Evolutionary conservation across 106 monocot species (phyloP).

Genomic region (Hemerocallis citrina): DNA sequence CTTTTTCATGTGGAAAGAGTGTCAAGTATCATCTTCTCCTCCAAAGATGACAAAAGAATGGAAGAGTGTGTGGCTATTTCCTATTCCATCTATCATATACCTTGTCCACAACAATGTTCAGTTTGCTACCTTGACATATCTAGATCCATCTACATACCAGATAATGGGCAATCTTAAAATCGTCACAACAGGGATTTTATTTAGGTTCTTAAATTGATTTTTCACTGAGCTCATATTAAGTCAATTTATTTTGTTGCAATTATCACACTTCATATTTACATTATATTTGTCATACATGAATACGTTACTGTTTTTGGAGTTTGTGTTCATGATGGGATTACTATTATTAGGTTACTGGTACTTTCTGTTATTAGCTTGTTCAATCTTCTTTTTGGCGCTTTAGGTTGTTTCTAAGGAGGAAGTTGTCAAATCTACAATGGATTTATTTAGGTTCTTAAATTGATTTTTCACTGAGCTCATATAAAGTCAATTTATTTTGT

Average conservation of each 20-base stretch:
- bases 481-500: no score
- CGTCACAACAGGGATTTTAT: slow-evolving; percentile 87
- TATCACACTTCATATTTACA: no score
- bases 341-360: no score
- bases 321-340: no score
- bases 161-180: slow-evolving; percentile 99
- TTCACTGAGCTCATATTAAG: background rate
- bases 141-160: slow-evolving; percentile 93
- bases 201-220: slow-evolving; percentile 49
- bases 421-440: no score
- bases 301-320: no score
- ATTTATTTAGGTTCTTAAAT: background rate
- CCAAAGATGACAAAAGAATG: slow-evolving; percentile 89
- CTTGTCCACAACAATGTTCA: slow-evolving; percentile 96
- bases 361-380: no score
- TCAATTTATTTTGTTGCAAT: background rate
- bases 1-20: slow-evolving; percentile 86
- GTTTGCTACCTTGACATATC: slow-evolving; percentile 81
- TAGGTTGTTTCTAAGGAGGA: no score
- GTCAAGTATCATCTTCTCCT: slow-evolving; percentile 31
- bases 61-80: slow-evolving; percentile 63
- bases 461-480: no score
- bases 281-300: no score
- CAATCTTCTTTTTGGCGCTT: no score
- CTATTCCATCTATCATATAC: slow-evolving; percentile 87